A percentile compares a stretch with the other conserved stretches of the same genome.
These are phyloP conservation scores for Tympanopsis confertula DNA, from an alignment of 2,329 filamentous ascomycete species.

Conservation along the genomic window DNA sequence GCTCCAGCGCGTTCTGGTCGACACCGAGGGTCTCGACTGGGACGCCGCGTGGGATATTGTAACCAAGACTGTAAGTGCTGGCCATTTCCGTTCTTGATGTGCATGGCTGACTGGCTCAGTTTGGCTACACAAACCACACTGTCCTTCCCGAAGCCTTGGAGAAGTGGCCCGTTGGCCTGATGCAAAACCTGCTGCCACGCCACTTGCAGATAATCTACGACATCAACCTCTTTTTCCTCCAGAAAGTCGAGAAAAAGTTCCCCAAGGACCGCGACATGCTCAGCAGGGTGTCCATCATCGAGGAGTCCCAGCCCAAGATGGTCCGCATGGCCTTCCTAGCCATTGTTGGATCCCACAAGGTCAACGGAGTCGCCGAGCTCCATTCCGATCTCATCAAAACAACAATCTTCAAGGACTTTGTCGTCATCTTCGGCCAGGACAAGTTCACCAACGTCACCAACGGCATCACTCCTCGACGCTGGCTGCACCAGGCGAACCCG, in stretches of 20 bases:
- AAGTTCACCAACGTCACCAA: slow-evolving; percentile 99
- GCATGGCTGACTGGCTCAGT: slow-evolving; percentile 38
- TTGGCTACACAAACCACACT: slow-evolving; percentile 97
- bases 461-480: slow-evolving; percentile 87
- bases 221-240: slow-evolving; percentile 90
- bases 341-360: slow-evolving; percentile 95
- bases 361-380: slow-evolving; percentile 94
- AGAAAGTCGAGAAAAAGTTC: slow-evolving; percentile 79
- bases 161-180: slow-evolving; percentile 90
- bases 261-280: slow-evolving; percentile 83
- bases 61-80: slow-evolving; percentile 32
- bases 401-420: slow-evolving; percentile 99
- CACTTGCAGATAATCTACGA: slow-evolving; percentile 97
- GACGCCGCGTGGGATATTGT: slow-evolving; percentile 82
- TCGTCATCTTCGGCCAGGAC: slow-evolving; percentile 84
- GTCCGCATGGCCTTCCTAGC: slow-evolving; percentile 93
- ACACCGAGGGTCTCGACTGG: slow-evolving; percentile 86
- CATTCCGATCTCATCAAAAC: slow-evolving; percentile 97
- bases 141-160: slow-evolving; percentile 92
- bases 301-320: slow-evolving; percentile 95
- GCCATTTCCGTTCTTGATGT: not conserved
- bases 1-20: slow-evolving; percentile 81
- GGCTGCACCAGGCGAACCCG: slow-evolving; percentile 96
- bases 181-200: slow-evolving; percentile 85
- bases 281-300: slow-evolving; percentile 83